These are phyloP conservation scores for Aspergillus diversus DNA, from an alignment of 495 filamentous ascomycete genomes.

Conservation along the genomic window DNA sequence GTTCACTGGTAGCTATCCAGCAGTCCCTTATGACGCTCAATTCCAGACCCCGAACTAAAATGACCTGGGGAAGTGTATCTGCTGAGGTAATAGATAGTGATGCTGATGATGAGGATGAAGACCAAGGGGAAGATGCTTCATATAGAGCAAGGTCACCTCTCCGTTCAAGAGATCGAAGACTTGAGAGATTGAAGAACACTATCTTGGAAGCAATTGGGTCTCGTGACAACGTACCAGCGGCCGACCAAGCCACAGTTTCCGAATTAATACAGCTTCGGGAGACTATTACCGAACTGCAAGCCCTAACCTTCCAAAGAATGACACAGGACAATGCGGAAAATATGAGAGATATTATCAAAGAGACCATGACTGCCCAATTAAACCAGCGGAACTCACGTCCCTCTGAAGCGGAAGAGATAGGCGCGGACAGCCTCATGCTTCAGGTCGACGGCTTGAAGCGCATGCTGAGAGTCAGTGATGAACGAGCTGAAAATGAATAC, in stretches of 20 bases:
- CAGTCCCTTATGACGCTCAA: slow-evolving; percentile 60
- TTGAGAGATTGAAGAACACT: slow-evolving; percentile 80
- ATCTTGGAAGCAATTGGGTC: slow-evolving; percentile 77
- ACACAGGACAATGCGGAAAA: slow-evolving; percentile 43
- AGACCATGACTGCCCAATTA: slow-evolving; percentile 46
- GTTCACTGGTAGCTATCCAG: slow-evolving; percentile 74
- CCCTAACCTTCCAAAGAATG: slow-evolving; percentile 42
- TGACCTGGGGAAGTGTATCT: slow-evolving; percentile 59
- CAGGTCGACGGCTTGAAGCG: slow-evolving; percentile 57
- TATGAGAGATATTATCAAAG: slow-evolving; percentile 52
- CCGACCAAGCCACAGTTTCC: slow-evolving; percentile 42
- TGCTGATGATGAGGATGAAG: slow-evolving; percentile 93
- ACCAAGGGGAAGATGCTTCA: slow-evolving; percentile 49
- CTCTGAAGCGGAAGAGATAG: slow-evolving; percentile 50
- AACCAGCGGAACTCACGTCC: slow-evolving; percentile 35
- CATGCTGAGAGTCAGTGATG: slow-evolving; percentile 55
- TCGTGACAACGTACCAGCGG: slow-evolving; percentile 43
- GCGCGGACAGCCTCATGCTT: slow-evolving; percentile 55
- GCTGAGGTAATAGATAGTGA: slow-evolving; percentile 76
- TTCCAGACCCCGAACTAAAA: slow-evolving; percentile 39
- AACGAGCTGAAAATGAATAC: slow-evolving; percentile 62
- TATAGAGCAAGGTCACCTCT: slow-evolving; percentile 60
- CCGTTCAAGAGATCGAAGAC: slow-evolving; percentile 71
- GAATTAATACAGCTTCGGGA: slow-evolving; percentile 59
- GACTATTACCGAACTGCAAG: slow-evolving; percentile 62